Conservation (phyloP, 306 rosid genomes). For the Bauhinia variegata region DNA sequence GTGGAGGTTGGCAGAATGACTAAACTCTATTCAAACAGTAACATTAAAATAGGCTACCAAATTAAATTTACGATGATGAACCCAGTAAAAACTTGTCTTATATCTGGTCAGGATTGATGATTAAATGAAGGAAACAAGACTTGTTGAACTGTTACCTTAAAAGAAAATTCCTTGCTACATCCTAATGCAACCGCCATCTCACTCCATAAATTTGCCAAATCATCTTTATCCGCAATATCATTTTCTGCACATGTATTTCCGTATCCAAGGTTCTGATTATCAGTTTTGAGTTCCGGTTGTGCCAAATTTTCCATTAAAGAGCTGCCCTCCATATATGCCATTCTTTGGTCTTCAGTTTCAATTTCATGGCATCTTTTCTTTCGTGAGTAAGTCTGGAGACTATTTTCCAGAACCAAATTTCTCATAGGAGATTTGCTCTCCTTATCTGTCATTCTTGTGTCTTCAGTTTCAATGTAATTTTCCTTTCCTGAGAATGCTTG, state of each 20-base stretch:
- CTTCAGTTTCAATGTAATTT: no score
- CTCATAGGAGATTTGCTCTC: no score
- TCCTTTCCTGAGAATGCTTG: no score
- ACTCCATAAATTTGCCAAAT: slow-evolving; percentile 54
- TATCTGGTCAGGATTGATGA: no score
- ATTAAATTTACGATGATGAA: no score
- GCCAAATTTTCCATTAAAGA: neutral
- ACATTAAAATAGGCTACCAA: no score
- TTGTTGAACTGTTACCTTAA: neutral
- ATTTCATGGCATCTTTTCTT: neutral
- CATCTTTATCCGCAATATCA: slow-evolving; percentile 38
- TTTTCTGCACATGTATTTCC: slow-evolving; percentile 50
- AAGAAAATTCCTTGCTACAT: slow-evolving; percentile 48
- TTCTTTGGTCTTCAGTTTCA: neutral
- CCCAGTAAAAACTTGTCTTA: no score
- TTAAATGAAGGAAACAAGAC: neutral
- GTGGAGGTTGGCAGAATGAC: no score
- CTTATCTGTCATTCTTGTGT: no score
- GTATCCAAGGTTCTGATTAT: neutral
- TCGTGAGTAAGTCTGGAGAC: neutral
- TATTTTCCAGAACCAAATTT: no score
- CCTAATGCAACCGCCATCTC: slow-evolving; percentile 57
- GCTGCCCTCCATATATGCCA: neutral
- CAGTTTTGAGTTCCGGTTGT: no score
- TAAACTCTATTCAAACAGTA: no score